These are phyloP conservation scores for Hypoxylon trugodes DNA, from an alignment of 495 filamentous ascomycete genomes.

Conservation along the genomic window DNA sequence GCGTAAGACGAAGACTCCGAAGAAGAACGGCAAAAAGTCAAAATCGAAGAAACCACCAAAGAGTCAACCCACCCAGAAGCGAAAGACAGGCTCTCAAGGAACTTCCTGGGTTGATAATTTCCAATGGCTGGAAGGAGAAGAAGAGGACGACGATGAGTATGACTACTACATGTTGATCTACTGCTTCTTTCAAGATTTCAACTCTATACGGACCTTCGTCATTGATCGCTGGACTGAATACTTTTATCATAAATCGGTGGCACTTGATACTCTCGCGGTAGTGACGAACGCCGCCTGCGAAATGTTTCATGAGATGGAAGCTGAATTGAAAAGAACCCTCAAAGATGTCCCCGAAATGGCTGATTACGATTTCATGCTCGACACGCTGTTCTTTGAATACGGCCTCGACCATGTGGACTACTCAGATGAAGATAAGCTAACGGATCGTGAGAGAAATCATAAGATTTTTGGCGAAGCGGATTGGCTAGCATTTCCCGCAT, in stretches of 20 bases:
- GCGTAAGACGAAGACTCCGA: constrained; percentile 1
- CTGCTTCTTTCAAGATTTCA: constrained; percentile 48
- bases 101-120: constrained; percentile 34
- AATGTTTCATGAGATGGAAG: constrained; percentile 43
- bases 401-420: constrained; percentile 43
- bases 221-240: constrained; percentile 44
- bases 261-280: constrained; percentile 35
- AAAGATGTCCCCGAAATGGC: constrained; percentile 16
- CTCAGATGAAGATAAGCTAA: constrained; percentile 22
- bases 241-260: constrained; percentile 32
- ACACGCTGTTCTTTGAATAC: constrained; percentile 34
- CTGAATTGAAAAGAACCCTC: constrained; percentile 32
- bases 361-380: constrained; percentile 39
- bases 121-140: constrained; percentile 18
- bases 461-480: constrained; percentile 40
- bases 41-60: constrained; percentile 30
- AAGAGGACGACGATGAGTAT: constrained; percentile 34
- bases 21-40: constrained; percentile 32
- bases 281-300: constrained; percentile 47
- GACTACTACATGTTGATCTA: constrained; percentile 47
- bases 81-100: background rate
- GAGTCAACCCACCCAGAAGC: constrained; percentile 16
- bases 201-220: constrained; percentile 42
- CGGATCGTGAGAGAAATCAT: constrained; percentile 19
- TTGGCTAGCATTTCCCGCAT: constrained; percentile 29